Base-by-base conservation (phyloP, 805 yeast species). In the Saturnispora kantuleensis region DNA sequence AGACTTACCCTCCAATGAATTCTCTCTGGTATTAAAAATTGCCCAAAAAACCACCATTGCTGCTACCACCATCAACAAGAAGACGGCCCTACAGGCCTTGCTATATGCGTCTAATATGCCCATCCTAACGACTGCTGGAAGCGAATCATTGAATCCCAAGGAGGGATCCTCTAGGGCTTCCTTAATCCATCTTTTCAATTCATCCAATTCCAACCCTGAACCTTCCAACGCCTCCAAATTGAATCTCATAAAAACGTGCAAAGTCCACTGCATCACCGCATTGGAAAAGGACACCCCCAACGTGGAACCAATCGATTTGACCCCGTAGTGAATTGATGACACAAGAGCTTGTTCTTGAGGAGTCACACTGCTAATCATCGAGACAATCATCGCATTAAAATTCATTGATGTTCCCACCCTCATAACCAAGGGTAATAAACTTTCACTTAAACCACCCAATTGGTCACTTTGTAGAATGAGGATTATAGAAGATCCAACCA, bases 241-340 rank as follows among this genome's bases (percentile, higher is more conserved):
- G 15, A 16, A 9, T 29, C 10, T 16, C 35, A 39, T 39, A 11
- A 30, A 39, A 7, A 5, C n/a, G 4, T 8, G 12, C 35, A 39
- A 39, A 11, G 13, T n/a, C 28, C 17, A 28, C 30, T 38, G 40
- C 40, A 38, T 38, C 9, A 38, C 64, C 0, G 77, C 76, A 26
- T 71, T 64, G 3, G 73, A 69, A 30, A 70, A 56, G 0, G 77
- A 60, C 11, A 72, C 76, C 16, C 77, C 78, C 38, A 73, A 52
- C 1, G 77, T 73, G 2, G 77, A 71, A 0, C 77, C 77, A 1
- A 76, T 70, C 8, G 77, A 65, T 50, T 77, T 61, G 53, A 73
- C 73, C 7, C 76, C 86, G 59, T 88, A 88, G 56, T 85, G 94
- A 46, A 88, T 83, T 0, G 95, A 84, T 0, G 96, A 87, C 2